Evolutionary conservation across 805 yeast genomes (phyloP).

Genomic region (Barnettozyma wickerhamii): DNA sequence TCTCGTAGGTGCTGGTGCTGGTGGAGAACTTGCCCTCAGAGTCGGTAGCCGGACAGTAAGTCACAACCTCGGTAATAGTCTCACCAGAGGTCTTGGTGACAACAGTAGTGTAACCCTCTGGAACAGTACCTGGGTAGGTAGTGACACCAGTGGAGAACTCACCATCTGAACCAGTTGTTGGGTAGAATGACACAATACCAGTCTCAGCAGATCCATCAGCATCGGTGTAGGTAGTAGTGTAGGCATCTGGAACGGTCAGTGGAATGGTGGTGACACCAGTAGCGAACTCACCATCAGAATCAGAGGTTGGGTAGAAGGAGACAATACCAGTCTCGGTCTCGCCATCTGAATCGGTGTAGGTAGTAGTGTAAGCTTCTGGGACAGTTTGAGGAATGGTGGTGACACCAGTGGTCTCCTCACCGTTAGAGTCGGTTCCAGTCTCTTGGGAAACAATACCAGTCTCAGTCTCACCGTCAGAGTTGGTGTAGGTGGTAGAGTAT

Average conservation of each 20-base stretch:
- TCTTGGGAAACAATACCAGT: not conserved
- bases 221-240: conserved; percentile 4
- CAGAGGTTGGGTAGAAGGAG: not conserved
- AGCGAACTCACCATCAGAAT: not conserved
- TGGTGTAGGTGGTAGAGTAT: conserved; percentile 1
- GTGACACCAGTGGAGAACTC: not conserved
- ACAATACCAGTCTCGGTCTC: not conserved
- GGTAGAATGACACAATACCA: not conserved
- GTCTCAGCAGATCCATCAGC: not conserved
- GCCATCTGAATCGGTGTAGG: conserved; percentile 1
- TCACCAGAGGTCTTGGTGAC: not conserved
- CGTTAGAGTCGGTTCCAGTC: not conserved
- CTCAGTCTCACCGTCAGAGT: not conserved
- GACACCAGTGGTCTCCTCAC: not conserved
- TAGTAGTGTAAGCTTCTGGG: conserved; percentile 2
- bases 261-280: not conserved
- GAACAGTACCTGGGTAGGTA: not conserved
- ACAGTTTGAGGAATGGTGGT: not conserved
- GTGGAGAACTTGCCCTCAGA: not conserved
- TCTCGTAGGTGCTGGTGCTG: not conserved
- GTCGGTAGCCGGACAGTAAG: conserved; percentile 5
- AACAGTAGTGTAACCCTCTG: not conserved
- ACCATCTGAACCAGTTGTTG: not conserved
- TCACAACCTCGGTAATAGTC: not conserved
- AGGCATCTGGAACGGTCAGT: conserved; percentile 3